Conservation (phyloP, 192 early-diverging fungal genomes). For the Kickxella alabastrina region DNA sequence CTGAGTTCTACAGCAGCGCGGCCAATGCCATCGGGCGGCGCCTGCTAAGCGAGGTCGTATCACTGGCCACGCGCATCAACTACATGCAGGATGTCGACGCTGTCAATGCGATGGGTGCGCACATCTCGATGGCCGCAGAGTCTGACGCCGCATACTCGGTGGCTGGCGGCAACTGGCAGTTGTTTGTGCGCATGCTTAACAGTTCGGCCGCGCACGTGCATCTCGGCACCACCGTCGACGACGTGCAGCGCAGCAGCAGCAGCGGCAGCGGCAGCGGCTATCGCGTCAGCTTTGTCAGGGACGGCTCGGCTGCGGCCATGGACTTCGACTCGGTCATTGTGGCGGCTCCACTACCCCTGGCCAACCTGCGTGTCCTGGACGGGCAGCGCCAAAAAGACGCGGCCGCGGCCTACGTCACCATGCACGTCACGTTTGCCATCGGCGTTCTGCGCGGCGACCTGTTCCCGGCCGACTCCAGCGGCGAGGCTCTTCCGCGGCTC, state of each 20-base stretch:
- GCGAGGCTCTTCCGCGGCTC: slow-evolving; percentile 10
- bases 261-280: background rate
- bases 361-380: slow-evolving; percentile 6
- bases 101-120: slow-evolving; percentile 20
- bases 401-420: slow-evolving; percentile 11
- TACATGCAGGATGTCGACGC: slow-evolving; percentile 34
- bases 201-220: slow-evolving; percentile 11
- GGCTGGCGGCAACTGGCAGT: slow-evolving; percentile 33
- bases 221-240: slow-evolving; percentile 6
- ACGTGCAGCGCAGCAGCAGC: slow-evolving; percentile 9
- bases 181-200: slow-evolving; percentile 18
- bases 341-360: slow-evolving; percentile 20
- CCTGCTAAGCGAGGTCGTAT: slow-evolving; percentile 23
- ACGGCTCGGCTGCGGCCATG: background rate
- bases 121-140: slow-evolving; percentile 31
- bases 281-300: background rate
- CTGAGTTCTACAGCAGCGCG: slow-evolving; percentile 16
- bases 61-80: slow-evolving; percentile 32
- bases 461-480: slow-evolving; percentile 6
- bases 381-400: background rate
- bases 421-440: slow-evolving; percentile 36
- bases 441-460: slow-evolving; percentile 11
- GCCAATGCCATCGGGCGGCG: slow-evolving; percentile 3
- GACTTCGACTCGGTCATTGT: slow-evolving; percentile 23
- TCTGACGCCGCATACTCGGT: slow-evolving; percentile 24